Evolutionary conservation across 768 basidiomycete genomes (phyloP), one percentile per base, ranked within the genome.

Genomic region (Amanita subjunquillea): DNA sequence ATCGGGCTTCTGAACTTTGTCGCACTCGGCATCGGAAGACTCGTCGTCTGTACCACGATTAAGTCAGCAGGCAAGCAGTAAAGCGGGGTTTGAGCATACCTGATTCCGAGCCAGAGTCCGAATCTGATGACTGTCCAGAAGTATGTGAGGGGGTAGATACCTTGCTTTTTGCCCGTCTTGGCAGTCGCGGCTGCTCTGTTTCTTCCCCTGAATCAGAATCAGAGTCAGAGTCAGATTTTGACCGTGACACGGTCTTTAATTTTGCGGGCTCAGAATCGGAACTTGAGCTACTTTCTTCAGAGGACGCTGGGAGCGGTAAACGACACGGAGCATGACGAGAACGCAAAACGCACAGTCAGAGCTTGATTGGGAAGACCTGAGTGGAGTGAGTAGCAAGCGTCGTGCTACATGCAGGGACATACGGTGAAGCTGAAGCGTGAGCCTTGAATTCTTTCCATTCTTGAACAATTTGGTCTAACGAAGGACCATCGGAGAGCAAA

Each of bases 381-480:
- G 4, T 13, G 36, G 22, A 17, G 20, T 49, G 37, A 49, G 36
- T 23, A 36, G 17, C 17, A 34, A 48, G 17, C 2, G 23, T 3
- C 2, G 45, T 32, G 17, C 17, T 34, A 15, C 6, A 58, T 2
- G 57, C 53, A 15, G 10, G 59, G 56, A 25, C 36, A 42, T 37
- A 51, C 36, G 7, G 6, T 29, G 41, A 51, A 22, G 32, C 8
- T 15, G 20, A 22, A 22, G 15, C 17, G 41, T 65, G 60, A 27
- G 61, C 57, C 43, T 67, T 61, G 12, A 61, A 57, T 3, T 60
- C 54, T 62, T 75, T 83, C 88, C 87, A 91, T 59, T 78, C 72
- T 53, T 72, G 71, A 6, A 91, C 64, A 49, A 91, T 83, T 34
- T 77, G 74, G 46, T 84, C 82, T 57, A 91, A 64, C 13, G 73